Percentiles rank a stretch among this genome's conserved stretches.
These are phyloP conservation scores for Backusella circina DNA, from an alignment of 192 early-diverging fungal species.

Conservation along the genomic window DNA sequence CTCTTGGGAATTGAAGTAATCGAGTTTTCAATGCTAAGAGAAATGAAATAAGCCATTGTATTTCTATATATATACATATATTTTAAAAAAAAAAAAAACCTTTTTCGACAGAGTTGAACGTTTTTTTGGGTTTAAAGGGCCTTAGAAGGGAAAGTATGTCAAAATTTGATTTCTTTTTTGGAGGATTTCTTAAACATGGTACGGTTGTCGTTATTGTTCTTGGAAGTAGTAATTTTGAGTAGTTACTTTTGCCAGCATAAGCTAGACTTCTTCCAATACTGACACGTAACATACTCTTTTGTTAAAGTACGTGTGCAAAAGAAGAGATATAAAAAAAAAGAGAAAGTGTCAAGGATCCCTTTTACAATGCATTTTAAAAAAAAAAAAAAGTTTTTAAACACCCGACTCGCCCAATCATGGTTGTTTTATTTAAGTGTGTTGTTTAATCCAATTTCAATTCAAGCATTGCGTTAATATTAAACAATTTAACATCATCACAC, in stretches of 20 bases:
- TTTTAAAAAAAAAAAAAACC: too few relatives aligned
- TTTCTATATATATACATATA: neutral
- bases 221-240: neutral
- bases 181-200: neutral
- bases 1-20: neutral
- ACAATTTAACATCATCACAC: neutral
- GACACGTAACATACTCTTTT: neutral
- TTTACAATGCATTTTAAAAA: neutral
- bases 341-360: neutral
- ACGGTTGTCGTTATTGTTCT: neutral
- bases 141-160: neutral
- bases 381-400: too few relatives aligned
- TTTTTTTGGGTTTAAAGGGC: neutral
- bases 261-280: neutral
- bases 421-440: too few relatives aligned
- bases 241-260: neutral
- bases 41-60: neutral
- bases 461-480: neutral
- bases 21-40: neutral
- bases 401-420: too few relatives aligned
- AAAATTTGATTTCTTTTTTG: neutral
- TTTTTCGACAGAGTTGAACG: neutral
- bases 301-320: too few relatives aligned
- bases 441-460: neutral
- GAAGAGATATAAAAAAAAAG: neutral